phyloP scores from a whole-genome alignment of 148 eudicot genomes.

The Diospyros kaki region DNA sequence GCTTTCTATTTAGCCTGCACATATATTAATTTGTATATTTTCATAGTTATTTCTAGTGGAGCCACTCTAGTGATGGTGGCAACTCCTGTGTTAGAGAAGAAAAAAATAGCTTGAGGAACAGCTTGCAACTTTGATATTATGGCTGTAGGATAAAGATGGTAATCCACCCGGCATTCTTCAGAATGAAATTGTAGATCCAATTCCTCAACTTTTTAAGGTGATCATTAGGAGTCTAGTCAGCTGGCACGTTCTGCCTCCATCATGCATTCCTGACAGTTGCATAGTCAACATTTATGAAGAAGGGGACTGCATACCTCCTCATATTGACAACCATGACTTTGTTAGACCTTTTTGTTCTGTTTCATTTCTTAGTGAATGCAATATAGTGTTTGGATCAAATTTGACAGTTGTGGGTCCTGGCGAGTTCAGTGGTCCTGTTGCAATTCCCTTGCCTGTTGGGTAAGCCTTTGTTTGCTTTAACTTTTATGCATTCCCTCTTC shows the following conservation, averaged over 20 bases:
- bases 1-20: neutral
- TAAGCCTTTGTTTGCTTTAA: conserved; percentile 21
- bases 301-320: conserved; percentile 98
- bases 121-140: conserved; percentile 5
- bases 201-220: conserved; percentile 73
- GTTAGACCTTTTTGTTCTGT: conserved; percentile 92
- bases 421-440: conserved; percentile 56
- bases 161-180: conserved; percentile 91
- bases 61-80: neutral
- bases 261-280: conserved; percentile 94
- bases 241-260: conserved; percentile 91
- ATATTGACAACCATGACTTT: conserved; percentile 94
- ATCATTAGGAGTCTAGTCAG: conserved; percentile 76
- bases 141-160: conserved; percentile 75
- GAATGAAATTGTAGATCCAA: conserved; percentile 63
- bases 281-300: conserved; percentile 88
- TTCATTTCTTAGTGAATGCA: conserved; percentile 90
- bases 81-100: neutral
- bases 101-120: neutral
- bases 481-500: conserved; percentile 3
- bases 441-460: conserved; percentile 90
- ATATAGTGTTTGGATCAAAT: conserved; percentile 77
- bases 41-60: neutral
- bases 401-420: conserved; percentile 71
- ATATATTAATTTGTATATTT: neutral